These are phyloP conservation scores for Phalaenopsis hybrid DNA, from an alignment of 116 monocot genomes.

Conservation along the genomic window DNA sequence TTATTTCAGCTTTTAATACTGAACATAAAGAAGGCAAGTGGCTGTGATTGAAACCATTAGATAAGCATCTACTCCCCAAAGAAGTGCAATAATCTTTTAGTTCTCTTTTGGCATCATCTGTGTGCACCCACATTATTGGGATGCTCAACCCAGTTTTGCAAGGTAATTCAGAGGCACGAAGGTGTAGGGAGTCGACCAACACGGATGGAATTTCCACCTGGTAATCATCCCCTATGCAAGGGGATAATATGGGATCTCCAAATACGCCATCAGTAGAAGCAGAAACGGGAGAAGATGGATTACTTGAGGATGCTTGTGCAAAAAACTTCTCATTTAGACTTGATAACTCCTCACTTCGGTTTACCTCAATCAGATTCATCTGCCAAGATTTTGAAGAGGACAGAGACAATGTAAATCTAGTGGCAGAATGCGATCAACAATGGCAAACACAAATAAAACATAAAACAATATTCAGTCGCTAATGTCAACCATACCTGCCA, in stretches of 20 bases:
- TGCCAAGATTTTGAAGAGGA: conserved; percentile 7
- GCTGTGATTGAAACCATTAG: background rate
- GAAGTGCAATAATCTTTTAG: background rate
- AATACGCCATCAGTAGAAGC: conserved; percentile 16
- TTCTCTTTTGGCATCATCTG: background rate
- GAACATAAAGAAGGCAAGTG: background rate
- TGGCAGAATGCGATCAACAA: background rate
- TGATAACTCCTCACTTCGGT: conserved; percentile 13
- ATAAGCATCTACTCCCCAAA: background rate
- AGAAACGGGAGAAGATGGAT: conserved; percentile 9
- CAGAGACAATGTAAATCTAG: background rate
- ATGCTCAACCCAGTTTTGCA: background rate
- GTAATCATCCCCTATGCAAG: conserved; percentile 23
- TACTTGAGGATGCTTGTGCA: background rate
- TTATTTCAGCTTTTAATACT: background rate
- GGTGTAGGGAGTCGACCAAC: background rate
- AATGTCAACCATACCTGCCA: background rate
- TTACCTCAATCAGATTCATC: conserved; percentile 24
- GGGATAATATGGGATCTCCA: conserved; percentile 15
- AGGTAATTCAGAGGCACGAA: background rate
- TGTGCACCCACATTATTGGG: background rate
- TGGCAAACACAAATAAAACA: background rate
- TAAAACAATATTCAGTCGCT: background rate
- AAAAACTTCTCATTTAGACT: conserved; percentile 1
- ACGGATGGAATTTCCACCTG: conserved; percentile 12